Conservation (phyloP, 225 moss, liverwort and hornwort species). For the Thuidium tamariscinum region DNA sequence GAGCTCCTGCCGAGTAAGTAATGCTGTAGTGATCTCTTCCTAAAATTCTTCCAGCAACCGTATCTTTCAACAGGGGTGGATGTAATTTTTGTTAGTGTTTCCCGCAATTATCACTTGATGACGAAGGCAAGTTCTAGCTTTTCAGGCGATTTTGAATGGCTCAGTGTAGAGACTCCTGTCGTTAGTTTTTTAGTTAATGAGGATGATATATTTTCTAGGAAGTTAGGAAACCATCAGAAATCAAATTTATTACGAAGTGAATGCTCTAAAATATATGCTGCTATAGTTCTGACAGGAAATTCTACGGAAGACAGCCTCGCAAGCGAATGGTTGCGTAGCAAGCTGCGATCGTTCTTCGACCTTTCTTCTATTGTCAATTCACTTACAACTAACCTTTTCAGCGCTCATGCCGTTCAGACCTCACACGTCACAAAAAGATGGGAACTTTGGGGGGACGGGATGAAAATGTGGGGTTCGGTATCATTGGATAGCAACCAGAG, state of each 20-base stretch:
- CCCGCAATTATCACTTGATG: not conserved
- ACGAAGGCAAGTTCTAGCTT: not conserved
- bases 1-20: constrained; percentile 2
- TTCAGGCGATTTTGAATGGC: not conserved
- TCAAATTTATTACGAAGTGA: not conserved
- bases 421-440: not conserved
- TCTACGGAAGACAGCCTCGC: not conserved
- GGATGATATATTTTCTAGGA: not conserved
- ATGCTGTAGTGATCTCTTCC: not conserved
- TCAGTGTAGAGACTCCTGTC: not conserved
- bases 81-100: not conserved
- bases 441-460: not conserved
- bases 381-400: not conserved
- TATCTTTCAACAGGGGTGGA: not conserved
- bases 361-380: not conserved
- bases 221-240: not conserved
- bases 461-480: not conserved
- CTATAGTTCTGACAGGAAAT: not conserved
- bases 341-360: not conserved
- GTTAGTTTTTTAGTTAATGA: not conserved
- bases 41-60: not conserved
- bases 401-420: not conserved
- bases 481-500: not conserved
- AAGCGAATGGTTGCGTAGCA: not conserved
- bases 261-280: not conserved